A percentile compares a stretch with the other conserved stretches of the same genome.
Conservation (phyloP, 2,329 filamentous ascomycete species). For the Fusarium solani-melongenae region DNA sequence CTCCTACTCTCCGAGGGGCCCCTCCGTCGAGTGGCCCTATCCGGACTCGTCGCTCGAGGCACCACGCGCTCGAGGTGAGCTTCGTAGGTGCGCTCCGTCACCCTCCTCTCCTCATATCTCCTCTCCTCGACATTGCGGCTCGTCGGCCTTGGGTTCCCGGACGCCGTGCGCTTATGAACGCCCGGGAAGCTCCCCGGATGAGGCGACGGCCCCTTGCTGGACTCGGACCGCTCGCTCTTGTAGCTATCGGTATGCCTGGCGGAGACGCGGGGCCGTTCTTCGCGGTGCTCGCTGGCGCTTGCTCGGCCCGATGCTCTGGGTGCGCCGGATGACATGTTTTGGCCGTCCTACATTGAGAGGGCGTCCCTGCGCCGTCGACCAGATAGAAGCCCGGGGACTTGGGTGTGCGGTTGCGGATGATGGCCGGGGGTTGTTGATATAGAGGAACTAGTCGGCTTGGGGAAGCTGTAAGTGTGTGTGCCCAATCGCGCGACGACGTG, state of each 20-base stretch:
- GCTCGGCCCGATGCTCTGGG: conserved; percentile 58
- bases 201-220: conserved; percentile 51
- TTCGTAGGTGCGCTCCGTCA: conserved; percentile 66
- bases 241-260: conserved; percentile 47
- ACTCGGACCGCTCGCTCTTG: conserved; percentile 50
- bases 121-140: conserved; percentile 58
- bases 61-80: conserved; percentile 73
- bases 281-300: conserved; percentile 51
- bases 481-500: conserved; percentile 42
- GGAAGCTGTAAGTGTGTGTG: conserved; percentile 41
- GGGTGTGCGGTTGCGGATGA: not conserved
- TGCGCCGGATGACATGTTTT: conserved; percentile 55
- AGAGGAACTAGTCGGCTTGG: conserved; percentile 24
- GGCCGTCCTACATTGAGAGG: conserved; percentile 50
- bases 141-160: conserved; percentile 64
- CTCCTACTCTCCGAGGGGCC: conserved; percentile 51
- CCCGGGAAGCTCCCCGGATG: conserved; percentile 50
- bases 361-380: not conserved
- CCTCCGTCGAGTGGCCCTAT: conserved; percentile 60
- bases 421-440: conserved; percentile 1
- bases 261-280: conserved; percentile 52
- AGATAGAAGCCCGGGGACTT: not conserved
- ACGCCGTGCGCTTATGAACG: conserved; percentile 66
- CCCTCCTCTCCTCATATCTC: conserved; percentile 63
- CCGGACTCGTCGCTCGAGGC: conserved; percentile 68